Evolutionary conservation across 2,329 filamentous ascomycete species (phyloP).

Genomic region (Parastagonospora avenae): DNA sequence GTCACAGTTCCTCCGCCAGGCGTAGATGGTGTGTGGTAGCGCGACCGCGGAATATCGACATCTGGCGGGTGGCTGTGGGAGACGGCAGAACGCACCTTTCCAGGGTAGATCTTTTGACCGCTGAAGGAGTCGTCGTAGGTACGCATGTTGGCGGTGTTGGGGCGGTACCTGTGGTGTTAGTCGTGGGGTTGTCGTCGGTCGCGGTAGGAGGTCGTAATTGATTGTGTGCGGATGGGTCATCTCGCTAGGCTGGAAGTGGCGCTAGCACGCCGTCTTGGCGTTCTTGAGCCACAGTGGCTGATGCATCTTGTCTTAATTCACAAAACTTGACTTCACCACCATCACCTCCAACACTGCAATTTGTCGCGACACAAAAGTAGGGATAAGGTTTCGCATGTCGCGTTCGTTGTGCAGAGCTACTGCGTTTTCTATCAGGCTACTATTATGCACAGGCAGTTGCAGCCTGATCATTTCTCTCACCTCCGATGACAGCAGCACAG

Average conservation of each 20-base stretch:
- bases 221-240: slow-evolving; percentile 12
- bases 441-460: too few relatives aligned
- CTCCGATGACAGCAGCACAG: too few relatives aligned
- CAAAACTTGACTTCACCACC: too few relatives aligned
- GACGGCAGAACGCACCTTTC: slow-evolving; percentile 66
- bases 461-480: too few relatives aligned
- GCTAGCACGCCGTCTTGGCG: slow-evolving; percentile 2
- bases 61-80: slow-evolving; percentile 16
- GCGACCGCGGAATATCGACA: slow-evolving; percentile 30
- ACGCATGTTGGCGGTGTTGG: slow-evolving; percentile 67
- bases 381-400: too few relatives aligned
- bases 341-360: too few relatives aligned
- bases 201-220: slow-evolving; percentile 30
- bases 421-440: too few relatives aligned
- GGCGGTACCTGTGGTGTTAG: slow-evolving; percentile 47
- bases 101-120: slow-evolving; percentile 79
- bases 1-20: slow-evolving; percentile 16
- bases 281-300: too few relatives aligned
- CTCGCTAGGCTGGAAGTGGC: slow-evolving; percentile 3
- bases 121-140: slow-evolving; percentile 81
- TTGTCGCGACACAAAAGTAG: too few relatives aligned
- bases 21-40: slow-evolving; percentile 13
- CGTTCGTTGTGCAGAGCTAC: too few relatives aligned
- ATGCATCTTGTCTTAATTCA: too few relatives aligned
- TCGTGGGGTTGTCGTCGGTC: slow-evolving; percentile 42